Conservation (phyloP, 1,284 basidiomycete species). For the Boletus holoroseus region DNA sequence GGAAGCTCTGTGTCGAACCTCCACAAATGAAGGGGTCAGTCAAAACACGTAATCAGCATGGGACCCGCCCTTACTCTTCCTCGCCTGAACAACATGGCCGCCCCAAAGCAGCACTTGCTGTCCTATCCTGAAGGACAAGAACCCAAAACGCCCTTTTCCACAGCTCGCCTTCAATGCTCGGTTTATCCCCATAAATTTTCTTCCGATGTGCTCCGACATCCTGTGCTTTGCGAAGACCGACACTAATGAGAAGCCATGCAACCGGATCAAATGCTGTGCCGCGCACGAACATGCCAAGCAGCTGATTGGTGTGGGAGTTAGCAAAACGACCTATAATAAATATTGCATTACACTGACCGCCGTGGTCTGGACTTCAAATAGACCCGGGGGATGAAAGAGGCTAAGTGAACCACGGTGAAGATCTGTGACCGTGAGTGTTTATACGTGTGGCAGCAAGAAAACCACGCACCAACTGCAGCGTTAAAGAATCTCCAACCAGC, state of each 20-base stretch:
- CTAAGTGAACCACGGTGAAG: conserved; percentile 53
- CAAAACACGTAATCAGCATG: neutral
- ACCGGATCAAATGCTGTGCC: conserved; percentile 54
- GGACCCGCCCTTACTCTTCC: conserved; percentile 64
- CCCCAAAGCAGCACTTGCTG: conserved; percentile 63
- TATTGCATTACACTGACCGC: conserved; percentile 36
- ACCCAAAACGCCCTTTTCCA: conserved; percentile 82
- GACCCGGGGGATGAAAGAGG: conserved; percentile 54
- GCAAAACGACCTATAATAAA: conserved; percentile 2
- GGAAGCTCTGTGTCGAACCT: conserved; percentile 78
- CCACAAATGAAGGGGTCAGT: conserved; percentile 13
- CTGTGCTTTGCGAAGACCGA: conserved; percentile 67
- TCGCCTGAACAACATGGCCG: conserved; percentile 67
- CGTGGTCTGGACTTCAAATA: conserved; percentile 73
- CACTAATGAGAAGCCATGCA: conserved; percentile 59
- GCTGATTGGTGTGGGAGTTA: conserved; percentile 28
- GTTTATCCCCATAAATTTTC: conserved; percentile 44
- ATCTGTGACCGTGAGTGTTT: conserved; percentile 29
- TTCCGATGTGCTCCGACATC: conserved; percentile 65
- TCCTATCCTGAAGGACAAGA: conserved; percentile 56
- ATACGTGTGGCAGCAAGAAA: neutral
- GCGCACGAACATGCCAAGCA: conserved; percentile 46
- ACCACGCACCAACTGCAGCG: conserved; percentile 42
- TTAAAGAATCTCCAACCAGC: conserved; percentile 69
- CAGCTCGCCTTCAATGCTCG: conserved; percentile 57